These are phyloP conservation scores for Sugiyamaella sp. DNA, from an alignment of 1,139 yeast species.

Conservation along the genomic window DNA sequence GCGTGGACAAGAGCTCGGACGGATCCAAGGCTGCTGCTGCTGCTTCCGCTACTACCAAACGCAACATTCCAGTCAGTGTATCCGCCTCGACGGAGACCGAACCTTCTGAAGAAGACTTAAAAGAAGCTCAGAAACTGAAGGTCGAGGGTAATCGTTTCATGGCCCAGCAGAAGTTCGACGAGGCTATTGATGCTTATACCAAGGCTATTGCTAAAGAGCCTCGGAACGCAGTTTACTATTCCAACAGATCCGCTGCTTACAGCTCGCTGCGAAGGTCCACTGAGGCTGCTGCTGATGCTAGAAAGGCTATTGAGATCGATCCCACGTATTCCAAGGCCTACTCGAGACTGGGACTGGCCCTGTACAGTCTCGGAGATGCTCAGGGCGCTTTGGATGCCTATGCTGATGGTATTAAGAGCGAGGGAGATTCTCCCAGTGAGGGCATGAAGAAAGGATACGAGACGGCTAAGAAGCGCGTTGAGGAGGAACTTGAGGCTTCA, in stretches of 20 bases:
- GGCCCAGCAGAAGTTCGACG: slow-evolving; percentile 72
- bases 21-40: slow-evolving; percentile 30
- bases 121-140: slow-evolving; percentile 81
- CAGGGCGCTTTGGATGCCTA: slow-evolving; percentile 90
- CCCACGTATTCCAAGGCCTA: slow-evolving; percentile 88
- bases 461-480: slow-evolving; percentile 85
- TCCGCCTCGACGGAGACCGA: neutral
- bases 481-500: slow-evolving; percentile 61
- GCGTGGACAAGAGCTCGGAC: slow-evolving; percentile 28
- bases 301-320: slow-evolving; percentile 74
- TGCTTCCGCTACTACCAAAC: slow-evolving; percentile 16
- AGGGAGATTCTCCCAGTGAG: slow-evolving; percentile 82
- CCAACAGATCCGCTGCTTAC: slow-evolving; percentile 97
- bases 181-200: slow-evolving; percentile 76
- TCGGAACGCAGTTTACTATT: slow-evolving; percentile 77
- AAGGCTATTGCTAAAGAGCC: slow-evolving; percentile 77
- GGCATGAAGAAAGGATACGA: slow-evolving; percentile 94
- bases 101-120: slow-evolving; percentile 32
- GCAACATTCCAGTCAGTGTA: slow-evolving; percentile 32
- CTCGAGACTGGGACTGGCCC: slow-evolving; percentile 92
- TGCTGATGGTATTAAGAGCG: slow-evolving; percentile 80
- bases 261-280: slow-evolving; percentile 76
- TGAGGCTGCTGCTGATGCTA: slow-evolving; percentile 81
- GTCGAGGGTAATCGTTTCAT: slow-evolving; percentile 88
- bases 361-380: slow-evolving; percentile 86